A percentile compares a stretch with the other conserved stretches of the same genome.
phyloP scores from a whole-genome alignment of 148 eudicot genomes.

The Nepenthes mirabilis region DNA sequence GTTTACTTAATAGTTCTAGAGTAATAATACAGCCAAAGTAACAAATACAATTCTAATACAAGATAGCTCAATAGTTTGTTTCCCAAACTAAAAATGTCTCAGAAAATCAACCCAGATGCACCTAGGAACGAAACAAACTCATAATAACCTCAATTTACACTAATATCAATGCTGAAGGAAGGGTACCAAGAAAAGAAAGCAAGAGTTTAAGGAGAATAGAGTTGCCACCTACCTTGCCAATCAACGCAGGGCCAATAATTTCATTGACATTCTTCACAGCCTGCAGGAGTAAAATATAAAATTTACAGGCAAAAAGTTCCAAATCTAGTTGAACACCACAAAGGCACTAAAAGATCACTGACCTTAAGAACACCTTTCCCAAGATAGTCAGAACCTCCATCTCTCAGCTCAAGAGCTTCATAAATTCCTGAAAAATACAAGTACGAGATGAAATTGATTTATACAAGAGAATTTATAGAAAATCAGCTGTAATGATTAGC shows the following conservation, averaged over 20 bases:
- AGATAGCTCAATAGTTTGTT: too few relatives aligned
- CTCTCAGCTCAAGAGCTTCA: conserved; percentile 93
- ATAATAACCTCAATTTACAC: neutral
- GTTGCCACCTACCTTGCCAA: conserved; percentile 66
- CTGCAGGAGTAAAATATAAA: conserved; percentile 19
- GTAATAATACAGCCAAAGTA: too few relatives aligned
- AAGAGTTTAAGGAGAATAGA: neutral
- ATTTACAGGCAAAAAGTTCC: conserved; percentile 9
- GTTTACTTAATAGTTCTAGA: too few relatives aligned
- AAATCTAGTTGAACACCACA: neutral
- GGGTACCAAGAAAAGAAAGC: neutral
- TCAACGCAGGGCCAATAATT: conserved; percentile 79
- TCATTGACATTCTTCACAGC: conserved; percentile 84
- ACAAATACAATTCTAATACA: too few relatives aligned
- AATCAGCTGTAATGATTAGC: neutral
- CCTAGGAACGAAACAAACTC: too few relatives aligned
- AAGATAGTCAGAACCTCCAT: conserved; percentile 86
- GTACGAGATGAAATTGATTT: neutral
- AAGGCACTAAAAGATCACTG: conserved; percentile 8
- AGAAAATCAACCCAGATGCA: too few relatives aligned
- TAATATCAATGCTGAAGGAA: neutral
- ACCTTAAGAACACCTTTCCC: conserved; percentile 98
- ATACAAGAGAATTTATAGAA: neutral
- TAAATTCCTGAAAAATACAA: conserved; percentile 48
- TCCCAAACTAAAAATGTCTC: too few relatives aligned